Base-by-base conservation (phyloP, 2,329 filamentous ascomycete genomes). In the Fusarium temperatum region DNA sequence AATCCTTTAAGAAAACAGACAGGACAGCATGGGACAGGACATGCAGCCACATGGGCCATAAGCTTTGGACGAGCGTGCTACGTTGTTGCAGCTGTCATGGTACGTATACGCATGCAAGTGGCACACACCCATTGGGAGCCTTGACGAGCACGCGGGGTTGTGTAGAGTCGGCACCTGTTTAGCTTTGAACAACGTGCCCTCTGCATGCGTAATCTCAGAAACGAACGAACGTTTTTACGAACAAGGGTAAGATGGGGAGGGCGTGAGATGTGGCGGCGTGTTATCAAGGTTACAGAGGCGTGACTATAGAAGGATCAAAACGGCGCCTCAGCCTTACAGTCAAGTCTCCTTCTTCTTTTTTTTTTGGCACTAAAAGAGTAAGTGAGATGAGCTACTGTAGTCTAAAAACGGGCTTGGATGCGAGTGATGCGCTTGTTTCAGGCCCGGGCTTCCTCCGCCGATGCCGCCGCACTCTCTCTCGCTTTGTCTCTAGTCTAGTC, bases 1-100 rank as follows among this genome's bases (percentile, higher is more conserved):
- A 63, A 89, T 79, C 63, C 38, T 56, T 42, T 32, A 24, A 44
- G 13, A 15, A 28, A 28, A 55, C 20, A 28, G 26, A 22, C 18
- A 38, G 18, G 13, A 26, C 35, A 54, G 35, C 24, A 38, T 36
- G 26, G 24, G 26, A 56, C 53, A 42, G 20, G 15, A 42, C 36
- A 56, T 56, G 53, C 53, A 42, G 53, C 53, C 53, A 56, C 38
- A 56, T 24, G 26, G 15, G 20, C 26, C 53, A 56, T 44, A 56
- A 44, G 22, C 53, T 56, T 56, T 54, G 24, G 4, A 48, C 20
- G 9, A 48, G 45, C 13, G 45, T 38, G 13, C 18, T 17, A 32
- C 47, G 47, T 2, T 36, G 20, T 41, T 55, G 53, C 53, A 56
- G 53, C 53, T 56, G 53, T 56, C 53, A 56, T 56, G 36, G 53